These are phyloP conservation scores for Viridothelium virens DNA, from an alignment of 495 filamentous ascomycete species.

Conservation along the genomic window DNA sequence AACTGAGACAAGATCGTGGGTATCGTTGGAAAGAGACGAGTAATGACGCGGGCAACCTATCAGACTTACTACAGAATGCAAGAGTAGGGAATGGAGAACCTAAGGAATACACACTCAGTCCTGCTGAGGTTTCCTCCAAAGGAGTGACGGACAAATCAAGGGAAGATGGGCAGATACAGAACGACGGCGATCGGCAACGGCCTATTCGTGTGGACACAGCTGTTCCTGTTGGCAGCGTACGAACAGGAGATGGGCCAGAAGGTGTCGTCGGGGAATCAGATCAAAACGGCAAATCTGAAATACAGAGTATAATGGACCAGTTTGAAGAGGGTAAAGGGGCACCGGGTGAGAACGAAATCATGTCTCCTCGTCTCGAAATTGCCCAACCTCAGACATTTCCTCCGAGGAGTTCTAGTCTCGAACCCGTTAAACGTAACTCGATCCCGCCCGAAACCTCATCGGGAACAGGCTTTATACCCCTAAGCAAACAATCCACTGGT, in stretches of 20 bases:
- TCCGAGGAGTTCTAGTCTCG: conserved; percentile 75
- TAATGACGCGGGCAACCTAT: background rate
- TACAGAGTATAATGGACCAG: conserved; percentile 92
- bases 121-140: too few species aligned
- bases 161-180: background rate
- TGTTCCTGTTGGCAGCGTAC: background rate
- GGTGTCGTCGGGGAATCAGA: conserved; percentile 16
- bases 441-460: conserved; percentile 13
- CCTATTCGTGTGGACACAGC: background rate
- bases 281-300: conserved; percentile 55
- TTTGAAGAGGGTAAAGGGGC: conserved; percentile 51
- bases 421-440: conserved; percentile 46
- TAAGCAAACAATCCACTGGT: conserved; percentile 20
- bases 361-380: conserved; percentile 70
- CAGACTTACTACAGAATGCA: background rate
- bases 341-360: conserved; percentile 63
- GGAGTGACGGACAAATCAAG: too few species aligned
- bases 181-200: background rate
- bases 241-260: conserved; percentile 16
- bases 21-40: background rate
- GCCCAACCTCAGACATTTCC: conserved; percentile 70
- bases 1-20: background rate
- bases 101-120: too few species aligned
- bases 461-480: conserved; percentile 6
- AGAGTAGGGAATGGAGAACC: too few species aligned